Base-by-base conservation (phyloP, 192 early-diverging fungal species). In the Entrophospora sp. region DNA sequence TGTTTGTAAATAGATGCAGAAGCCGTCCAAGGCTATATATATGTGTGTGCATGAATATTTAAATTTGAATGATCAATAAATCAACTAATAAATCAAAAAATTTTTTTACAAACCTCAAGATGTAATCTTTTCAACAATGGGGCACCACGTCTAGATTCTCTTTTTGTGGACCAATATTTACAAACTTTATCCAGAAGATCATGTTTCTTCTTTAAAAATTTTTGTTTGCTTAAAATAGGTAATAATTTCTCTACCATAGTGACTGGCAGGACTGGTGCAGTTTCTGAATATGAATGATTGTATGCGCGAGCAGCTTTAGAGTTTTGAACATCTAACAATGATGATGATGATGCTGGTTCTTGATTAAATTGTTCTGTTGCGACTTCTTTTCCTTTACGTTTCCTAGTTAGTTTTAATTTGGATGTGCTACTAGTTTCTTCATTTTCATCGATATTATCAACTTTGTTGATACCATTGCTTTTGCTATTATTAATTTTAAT, bases 101-200 rank as follows among this genome's bases (percentile, higher is more conserved):
- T 18, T 60, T 27, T n/a, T 40, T 40, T 14, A 20, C 59, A 27
- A 73, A 89, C 87, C 77, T 98, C 96, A 69, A 99, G 75, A 70
- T 97, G 94, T 28, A 99, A 78, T 48, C 97, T 82, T 72, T 98
- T 98, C 35, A 99, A 75, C 5, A 99, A 78, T 1, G 97, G 93
- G 2, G 95, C 94, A 0, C 97, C 97, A 25, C 92, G 83, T 20
- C 95, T 72, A n/a, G 84, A 73, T 69, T 88, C 85, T 30, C 95
- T 83, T 71, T 99, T 99, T 9, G 98, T 78, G 2, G 94, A 85
- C 97, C 97, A 99, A 75, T 95, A 99, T 69, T 87, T 83, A 62
- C 89, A 89, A 31, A 95, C 83, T 20, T 69, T 74, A 24, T 80
- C 73, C n/a, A 92, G 62, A 28, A 92, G 78, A 10, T 83, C 75